phyloP scores from a whole-genome alignment of 1,139 yeast species.

The Suhomyces kunorum region DNA sequence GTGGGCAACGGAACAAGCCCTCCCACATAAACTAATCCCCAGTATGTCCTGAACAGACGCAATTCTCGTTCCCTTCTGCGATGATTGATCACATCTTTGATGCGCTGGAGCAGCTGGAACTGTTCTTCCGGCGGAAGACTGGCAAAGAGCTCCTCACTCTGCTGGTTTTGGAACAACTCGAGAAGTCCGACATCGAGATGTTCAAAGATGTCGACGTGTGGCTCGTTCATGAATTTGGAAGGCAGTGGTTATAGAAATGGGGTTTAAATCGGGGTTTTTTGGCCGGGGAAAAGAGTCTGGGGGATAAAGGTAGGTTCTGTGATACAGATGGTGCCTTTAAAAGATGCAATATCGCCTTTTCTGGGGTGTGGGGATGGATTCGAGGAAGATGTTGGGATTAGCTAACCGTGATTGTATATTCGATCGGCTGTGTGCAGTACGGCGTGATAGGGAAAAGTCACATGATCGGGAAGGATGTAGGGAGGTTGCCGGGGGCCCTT shows the following conservation, averaged over 20 bases:
- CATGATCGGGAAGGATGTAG: no score
- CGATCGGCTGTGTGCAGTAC: no score
- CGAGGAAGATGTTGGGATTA: no score
- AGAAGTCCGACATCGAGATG: conserved; percentile 26
- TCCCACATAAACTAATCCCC: conserved; percentile 20
- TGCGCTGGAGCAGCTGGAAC: conserved; percentile 15
- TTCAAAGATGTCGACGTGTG: conserved; percentile 22
- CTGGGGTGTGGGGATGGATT: no score
- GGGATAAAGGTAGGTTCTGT: no score
- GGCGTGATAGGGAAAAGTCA: no score
- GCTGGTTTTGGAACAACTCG: conserved; percentile 18
- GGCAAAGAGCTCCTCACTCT: conserved; percentile 18
- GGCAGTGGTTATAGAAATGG: neutral
- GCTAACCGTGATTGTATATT: no score
- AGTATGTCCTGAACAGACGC: conserved; percentile 14
- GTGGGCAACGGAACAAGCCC: conserved; percentile 32
- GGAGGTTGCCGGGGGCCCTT: no score
- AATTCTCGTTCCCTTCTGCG: conserved; percentile 3
- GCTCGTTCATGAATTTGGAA: conserved; percentile 1
- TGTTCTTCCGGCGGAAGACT: conserved; percentile 20
- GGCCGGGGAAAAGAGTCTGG: neutral
- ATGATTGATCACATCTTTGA: conserved; percentile 16
- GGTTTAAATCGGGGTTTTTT: neutral
- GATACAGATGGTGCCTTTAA: no score
- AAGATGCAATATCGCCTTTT: no score